phyloP scores from a whole-genome alignment of 1,284 basidiomycete genomes.

The Leccinum subrobustum region DNA sequence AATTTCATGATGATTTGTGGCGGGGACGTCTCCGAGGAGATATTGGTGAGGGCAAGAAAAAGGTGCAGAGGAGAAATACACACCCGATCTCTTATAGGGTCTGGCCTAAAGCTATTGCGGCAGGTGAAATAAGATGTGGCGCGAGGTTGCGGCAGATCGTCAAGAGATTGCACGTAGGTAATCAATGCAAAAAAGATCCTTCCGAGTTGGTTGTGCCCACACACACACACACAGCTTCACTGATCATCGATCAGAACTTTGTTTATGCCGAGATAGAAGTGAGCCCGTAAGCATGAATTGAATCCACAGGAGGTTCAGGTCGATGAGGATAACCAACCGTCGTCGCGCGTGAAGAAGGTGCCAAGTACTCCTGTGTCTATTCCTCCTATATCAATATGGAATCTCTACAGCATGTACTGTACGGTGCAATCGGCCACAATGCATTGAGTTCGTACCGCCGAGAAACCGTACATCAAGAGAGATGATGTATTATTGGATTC shows the following conservation, averaged over 20 bases:
- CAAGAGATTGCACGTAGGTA: not conserved
- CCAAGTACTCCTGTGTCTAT: not conserved
- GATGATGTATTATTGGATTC: not conserved
- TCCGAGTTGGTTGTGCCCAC: not conserved
- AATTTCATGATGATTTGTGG: conserved; percentile 18
- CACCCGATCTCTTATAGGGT: not conserved
- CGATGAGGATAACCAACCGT: not conserved
- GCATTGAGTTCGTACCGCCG: not conserved
- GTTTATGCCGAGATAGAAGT: not conserved
- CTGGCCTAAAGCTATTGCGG: not conserved
- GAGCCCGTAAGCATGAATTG: not conserved
- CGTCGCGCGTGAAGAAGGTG: not conserved
- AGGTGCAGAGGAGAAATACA: not conserved
- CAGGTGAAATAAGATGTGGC: not conserved
- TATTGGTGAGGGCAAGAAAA: not conserved
- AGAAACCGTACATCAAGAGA: not conserved
- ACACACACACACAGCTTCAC: not conserved
- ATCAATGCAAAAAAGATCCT: not conserved
- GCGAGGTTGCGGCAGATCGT: not conserved
- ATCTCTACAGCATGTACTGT: not conserved
- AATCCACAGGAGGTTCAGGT: not conserved
- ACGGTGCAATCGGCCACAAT: not conserved
- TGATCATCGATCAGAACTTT: not conserved
- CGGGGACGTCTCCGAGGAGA: not conserved
- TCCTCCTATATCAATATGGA: not conserved